These are phyloP conservation scores for Pneumocystis sp. DNA, from an alignment of 1,139 yeast species.

Conservation along the genomic window DNA sequence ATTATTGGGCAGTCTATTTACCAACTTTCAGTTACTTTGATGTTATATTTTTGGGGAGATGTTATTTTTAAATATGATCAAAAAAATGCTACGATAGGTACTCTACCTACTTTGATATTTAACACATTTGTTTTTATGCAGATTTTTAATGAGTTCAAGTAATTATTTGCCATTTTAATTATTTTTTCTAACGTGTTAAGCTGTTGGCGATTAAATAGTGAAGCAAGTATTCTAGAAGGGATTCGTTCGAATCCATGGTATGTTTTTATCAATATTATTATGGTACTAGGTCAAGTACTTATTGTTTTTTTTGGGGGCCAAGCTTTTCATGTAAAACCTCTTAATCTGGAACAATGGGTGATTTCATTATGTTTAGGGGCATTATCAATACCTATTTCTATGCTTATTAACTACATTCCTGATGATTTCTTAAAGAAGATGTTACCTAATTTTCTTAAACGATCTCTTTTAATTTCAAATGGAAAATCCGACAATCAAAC, in stretches of 20 bases:
- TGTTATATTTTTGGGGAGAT: slow-evolving; percentile 64
- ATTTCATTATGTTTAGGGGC: slow-evolving; percentile 75
- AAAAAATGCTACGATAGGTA: slow-evolving; percentile 25
- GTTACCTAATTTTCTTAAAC: slow-evolving; percentile 48
- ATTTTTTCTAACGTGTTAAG: slow-evolving; percentile 26
- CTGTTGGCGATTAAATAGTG: slow-evolving; percentile 82
- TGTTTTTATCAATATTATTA: slow-evolving; percentile 50
- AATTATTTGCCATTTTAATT: neutral
- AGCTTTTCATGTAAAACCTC: slow-evolving; percentile 69
- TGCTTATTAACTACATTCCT: slow-evolving; percentile 56
- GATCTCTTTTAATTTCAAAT: neutral
- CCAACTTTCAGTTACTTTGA: slow-evolving; percentile 67
- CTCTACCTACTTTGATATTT: slow-evolving; percentile 63
- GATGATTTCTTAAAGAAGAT: slow-evolving; percentile 43
- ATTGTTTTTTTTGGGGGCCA: slow-evolving; percentile 97
- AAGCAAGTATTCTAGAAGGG: slow-evolving; percentile 71
- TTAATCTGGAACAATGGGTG: slow-evolving; percentile 79
- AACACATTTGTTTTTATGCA: slow-evolving; percentile 97
- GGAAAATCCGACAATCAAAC: neutral
- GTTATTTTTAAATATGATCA: slow-evolving; percentile 31
- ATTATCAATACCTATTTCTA: slow-evolving; percentile 67
- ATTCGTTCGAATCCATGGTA: slow-evolving; percentile 72
- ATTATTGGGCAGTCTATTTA: slow-evolving; percentile 70
- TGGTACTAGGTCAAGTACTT: slow-evolving; percentile 69
- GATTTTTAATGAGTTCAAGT: slow-evolving; percentile 63